Base-by-base conservation (phyloP, 192 early-diverging fungal genomes). In the Coemansia sp. region DNA sequence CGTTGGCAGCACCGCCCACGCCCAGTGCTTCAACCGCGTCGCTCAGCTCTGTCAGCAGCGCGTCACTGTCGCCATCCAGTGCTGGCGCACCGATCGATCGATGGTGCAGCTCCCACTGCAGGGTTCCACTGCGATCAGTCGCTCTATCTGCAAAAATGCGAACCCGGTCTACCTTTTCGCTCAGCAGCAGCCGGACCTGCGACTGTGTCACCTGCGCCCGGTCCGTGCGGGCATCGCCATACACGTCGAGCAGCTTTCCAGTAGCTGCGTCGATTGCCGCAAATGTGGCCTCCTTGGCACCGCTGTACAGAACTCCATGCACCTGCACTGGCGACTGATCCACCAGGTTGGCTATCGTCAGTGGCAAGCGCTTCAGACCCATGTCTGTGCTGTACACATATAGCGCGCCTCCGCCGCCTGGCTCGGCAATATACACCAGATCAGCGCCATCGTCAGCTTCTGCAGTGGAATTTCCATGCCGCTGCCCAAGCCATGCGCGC, bases 311-410 rank as follows among this genome's bases (percentile, higher is more conserved):
- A 20, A 82, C 73, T 3, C 79, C 80, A 40, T 77, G 81, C 15
- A 64, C 58, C 15, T 80, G 78, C 41, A 82, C 79, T 6, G 86
- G 80, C 23, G 83, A 83, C 40, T 66, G 69, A 36, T 81, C 76
- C 0, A 88, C 87, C 20, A 94, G 66, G 10, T 86, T 66, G 62
- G 90, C 86, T 44, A 94, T 79, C 0, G 88, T 82, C 17, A 84
- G 69, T 12, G 80, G 83, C 55, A 91, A 76, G 71, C 83, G 85
- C 76, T 85, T 57, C 11, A 76, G 53, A 10, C 73, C 72, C 5
- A 23, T n/a, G 12, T 69, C 69, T 11, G 66, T n/a, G 31, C 47
- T 57, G 42, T 76, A 71, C 34, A 62, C 38, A 44, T 76, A 80
- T 14, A 80, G 64, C 9, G 69, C 60, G 12, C 79, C 79, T 41